A percentile compares a stretch with the other conserved stretches of the same genome.
These are phyloP conservation scores for Boletus holoroseus DNA, from an alignment of 1,284 basidiomycete genomes.

Conservation along the genomic window DNA sequence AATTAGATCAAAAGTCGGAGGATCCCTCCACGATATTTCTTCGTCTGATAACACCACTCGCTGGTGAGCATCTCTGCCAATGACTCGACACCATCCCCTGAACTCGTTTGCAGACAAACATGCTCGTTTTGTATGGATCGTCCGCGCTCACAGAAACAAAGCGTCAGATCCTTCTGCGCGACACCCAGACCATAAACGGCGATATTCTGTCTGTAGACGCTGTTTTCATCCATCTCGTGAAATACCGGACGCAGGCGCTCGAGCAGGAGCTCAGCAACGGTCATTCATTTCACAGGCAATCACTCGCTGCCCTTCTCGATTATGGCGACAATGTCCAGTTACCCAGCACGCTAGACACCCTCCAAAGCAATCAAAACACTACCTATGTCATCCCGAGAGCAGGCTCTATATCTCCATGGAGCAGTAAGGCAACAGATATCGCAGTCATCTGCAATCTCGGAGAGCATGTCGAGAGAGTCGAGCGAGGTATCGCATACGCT, in stretches of 20 bases:
- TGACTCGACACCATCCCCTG: not conserved
- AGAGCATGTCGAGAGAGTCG: constrained; percentile 69
- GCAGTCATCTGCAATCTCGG: constrained; percentile 81
- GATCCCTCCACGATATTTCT: not conserved
- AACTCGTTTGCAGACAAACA: constrained; percentile 29
- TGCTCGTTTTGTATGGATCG: constrained; percentile 67
- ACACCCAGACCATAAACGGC: constrained; percentile 53
- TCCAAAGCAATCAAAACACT: constrained; percentile 43
- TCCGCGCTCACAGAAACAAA: constrained; percentile 71
- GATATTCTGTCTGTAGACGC: constrained; percentile 71
- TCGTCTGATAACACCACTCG: constrained; percentile 4
- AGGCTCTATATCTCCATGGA: constrained; percentile 89
- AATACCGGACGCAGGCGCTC: constrained; percentile 46
- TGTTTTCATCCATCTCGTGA: constrained; percentile 83
- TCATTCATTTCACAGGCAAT: constrained; percentile 44
- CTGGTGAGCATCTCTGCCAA: constrained; percentile 15
- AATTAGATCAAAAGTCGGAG: constrained; percentile 1
- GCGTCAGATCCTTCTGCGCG: constrained; percentile 61
- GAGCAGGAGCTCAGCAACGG: constrained; percentile 47
- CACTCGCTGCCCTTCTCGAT: constrained; percentile 72
- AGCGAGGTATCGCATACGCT: constrained; percentile 77
- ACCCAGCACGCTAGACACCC: constrained; percentile 39
- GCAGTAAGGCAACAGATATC: constrained; percentile 96
- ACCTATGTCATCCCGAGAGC: constrained; percentile 76
- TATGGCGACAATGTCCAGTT: constrained; percentile 80